Percentiles rank a stretch among this genome's conserved stretches.
These are phyloP conservation scores for Globisporangium apiculatum DNA, from an alignment of 352 stramenopile genomes.

Conservation along the genomic window DNA sequence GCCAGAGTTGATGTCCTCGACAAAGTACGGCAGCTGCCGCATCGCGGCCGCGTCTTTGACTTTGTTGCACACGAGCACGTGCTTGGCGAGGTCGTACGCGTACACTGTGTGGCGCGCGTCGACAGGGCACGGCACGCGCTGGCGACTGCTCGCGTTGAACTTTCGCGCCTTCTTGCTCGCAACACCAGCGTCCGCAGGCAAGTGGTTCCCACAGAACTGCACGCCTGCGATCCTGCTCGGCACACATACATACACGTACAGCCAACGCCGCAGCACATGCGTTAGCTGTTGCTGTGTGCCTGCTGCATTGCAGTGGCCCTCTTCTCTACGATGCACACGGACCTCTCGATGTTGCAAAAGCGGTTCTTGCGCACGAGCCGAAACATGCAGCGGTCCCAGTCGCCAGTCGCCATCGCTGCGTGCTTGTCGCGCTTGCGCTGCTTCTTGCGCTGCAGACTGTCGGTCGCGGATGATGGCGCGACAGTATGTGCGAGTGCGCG, in stretches of 20 bases:
- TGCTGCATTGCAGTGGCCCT: not conserved
- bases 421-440: slow-evolving; percentile 64
- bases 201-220: slow-evolving; percentile 72
- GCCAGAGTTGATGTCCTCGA: slow-evolving; percentile 75
- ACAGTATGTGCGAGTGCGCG: slow-evolving; percentile 3
- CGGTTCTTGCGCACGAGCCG: slow-evolving; percentile 71
- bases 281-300: not conserved
- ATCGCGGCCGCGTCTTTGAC: slow-evolving; percentile 57
- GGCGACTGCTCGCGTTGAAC: slow-evolving; percentile 41
- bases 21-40: slow-evolving; percentile 61
- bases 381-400: slow-evolving; percentile 81
- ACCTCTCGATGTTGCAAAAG: slow-evolving; percentile 79
- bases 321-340: not conserved
- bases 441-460: slow-evolving; percentile 23
- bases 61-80: slow-evolving; percentile 75
- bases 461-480: not conserved
- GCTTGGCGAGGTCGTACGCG: slow-evolving; percentile 70
- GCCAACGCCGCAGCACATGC: no score
- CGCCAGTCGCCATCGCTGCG: slow-evolving; percentile 29
- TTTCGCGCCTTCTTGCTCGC: slow-evolving; percentile 61
- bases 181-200: slow-evolving; percentile 27
- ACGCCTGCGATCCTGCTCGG: slow-evolving; percentile 18
- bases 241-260: not conserved
- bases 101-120: slow-evolving; percentile 71
- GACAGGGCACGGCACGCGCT: slow-evolving; percentile 69